Evolutionary conservation across 2,329 filamentous ascomycete genomes (phyloP).

Genomic region (Ophiostoma piceae): DNA sequence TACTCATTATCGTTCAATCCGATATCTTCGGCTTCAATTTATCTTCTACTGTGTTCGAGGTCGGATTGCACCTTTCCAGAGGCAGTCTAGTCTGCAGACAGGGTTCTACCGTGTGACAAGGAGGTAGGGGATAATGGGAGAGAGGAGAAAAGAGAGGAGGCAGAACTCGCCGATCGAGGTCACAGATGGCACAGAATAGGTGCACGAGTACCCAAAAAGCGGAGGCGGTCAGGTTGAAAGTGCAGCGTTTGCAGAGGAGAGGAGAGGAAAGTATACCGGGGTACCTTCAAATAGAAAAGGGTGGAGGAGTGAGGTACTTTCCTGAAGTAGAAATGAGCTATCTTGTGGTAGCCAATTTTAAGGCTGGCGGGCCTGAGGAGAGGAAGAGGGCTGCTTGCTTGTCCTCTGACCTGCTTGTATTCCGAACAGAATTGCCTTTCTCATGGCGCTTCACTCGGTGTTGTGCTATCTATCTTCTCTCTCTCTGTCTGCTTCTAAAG

Average conservation of each 20-base stretch:
- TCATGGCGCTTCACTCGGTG: not conserved
- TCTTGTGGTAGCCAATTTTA: constrained; percentile 15
- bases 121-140: no score
- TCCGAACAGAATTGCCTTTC: not conserved
- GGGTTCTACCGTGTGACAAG: constrained; percentile 4
- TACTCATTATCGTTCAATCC: not conserved
- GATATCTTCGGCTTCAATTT: not conserved
- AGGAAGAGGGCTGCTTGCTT: not conserved
- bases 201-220: not conserved
- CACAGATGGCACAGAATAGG: not conserved
- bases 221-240: constrained; percentile 13
- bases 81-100: constrained; percentile 31
- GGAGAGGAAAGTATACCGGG: not conserved
- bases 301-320: constrained; percentile 4
- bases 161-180: constrained; percentile 1
- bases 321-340: constrained; percentile 9
- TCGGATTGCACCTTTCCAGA: constrained; percentile 28
- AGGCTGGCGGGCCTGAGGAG: constrained; percentile 4
- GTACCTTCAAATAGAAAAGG: not conserved
- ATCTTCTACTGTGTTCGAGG: not conserved
- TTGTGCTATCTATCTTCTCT: no score
- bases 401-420: not conserved
- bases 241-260: not conserved
- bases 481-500: no score
- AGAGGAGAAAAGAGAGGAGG: not conserved